phyloP scores from a whole-genome alignment of 768 basidiomycete species.

The Butyriboletus loyo region DNA sequence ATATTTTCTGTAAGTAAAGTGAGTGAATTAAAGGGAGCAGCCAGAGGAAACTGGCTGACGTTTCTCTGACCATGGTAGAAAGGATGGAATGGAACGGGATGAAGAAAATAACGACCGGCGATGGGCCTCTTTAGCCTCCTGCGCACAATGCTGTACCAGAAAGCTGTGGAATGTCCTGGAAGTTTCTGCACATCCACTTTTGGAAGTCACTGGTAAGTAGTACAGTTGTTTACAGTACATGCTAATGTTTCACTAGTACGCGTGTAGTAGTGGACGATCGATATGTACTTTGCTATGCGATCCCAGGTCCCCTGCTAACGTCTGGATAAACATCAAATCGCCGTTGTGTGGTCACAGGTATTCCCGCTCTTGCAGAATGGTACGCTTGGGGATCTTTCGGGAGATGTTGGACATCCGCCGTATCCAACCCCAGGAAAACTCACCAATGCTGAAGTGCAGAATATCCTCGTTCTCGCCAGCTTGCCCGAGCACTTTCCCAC shows the following conservation, averaged over 20 bases:
- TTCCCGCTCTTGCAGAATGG: slow-evolving; percentile 67
- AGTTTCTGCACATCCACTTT: slow-evolving; percentile 24
- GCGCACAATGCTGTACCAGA: slow-evolving; percentile 34
- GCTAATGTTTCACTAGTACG: background rate
- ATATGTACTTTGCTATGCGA: background rate
- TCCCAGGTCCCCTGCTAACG: slow-evolving; percentile 41
- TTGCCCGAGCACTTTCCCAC: slow-evolving; percentile 72
- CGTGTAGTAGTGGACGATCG: background rate
- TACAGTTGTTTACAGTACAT: background rate
- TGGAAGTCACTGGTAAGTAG: slow-evolving; percentile 6
- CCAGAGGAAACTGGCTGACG: slow-evolving; percentile 33
- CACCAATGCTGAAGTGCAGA: slow-evolving; percentile 78
- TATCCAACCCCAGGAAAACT: slow-evolving; percentile 26
- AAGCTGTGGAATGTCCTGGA: slow-evolving; percentile 34
- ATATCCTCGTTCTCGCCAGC: slow-evolving; percentile 79
- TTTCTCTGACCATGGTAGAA: slow-evolving; percentile 65
- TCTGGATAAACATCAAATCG: slow-evolving; percentile 92
- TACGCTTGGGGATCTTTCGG: slow-evolving; percentile 60
- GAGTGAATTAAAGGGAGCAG: background rate
- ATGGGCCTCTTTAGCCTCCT: slow-evolving; percentile 20
- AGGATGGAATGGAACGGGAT: slow-evolving; percentile 8
- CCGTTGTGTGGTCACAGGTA: slow-evolving; percentile 89
- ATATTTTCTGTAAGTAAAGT: slow-evolving; percentile 58
- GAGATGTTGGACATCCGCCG: slow-evolving; percentile 12
- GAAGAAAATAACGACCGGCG: slow-evolving; percentile 14